Evolutionary conservation across 192 early-diverging fungal species (phyloP).

Genomic region (Diversispora eburnea): DNA sequence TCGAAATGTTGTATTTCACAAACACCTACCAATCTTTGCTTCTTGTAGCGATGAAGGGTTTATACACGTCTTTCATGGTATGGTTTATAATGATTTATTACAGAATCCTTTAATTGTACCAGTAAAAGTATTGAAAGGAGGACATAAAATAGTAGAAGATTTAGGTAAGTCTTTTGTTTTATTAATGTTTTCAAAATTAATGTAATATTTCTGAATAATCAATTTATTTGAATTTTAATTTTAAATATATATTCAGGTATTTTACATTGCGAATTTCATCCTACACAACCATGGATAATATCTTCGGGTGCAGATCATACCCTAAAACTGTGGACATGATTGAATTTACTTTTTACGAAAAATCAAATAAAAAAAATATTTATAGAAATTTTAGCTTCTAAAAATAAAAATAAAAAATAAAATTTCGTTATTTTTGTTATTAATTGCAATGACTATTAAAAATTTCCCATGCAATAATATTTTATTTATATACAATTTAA

Average conservation of each 20-base stretch:
- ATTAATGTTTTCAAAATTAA: neutral
- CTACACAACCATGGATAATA: constrained; percentile 95
- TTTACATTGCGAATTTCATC: constrained; percentile 88
- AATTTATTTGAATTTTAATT: neutral
- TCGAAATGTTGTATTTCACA: constrained; percentile 82
- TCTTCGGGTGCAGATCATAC: constrained; percentile 86
- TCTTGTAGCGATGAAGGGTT: constrained; percentile 89
- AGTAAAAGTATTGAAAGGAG: constrained; percentile 86
- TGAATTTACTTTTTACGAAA: too few relatives aligned
- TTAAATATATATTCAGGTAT: constrained; percentile 48
- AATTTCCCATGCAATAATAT: too few relatives aligned
- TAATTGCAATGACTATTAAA: too few relatives aligned
- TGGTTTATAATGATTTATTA: constrained; percentile 95
- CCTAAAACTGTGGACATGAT: constrained; percentile 81
- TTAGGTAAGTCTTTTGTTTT: constrained; percentile 51
- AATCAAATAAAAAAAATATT: too few relatives aligned
- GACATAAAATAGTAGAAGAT: constrained; percentile 66
- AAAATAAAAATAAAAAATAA: too few relatives aligned
- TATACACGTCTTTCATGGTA: constrained; percentile 95
- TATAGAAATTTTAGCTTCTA: too few relatives aligned
- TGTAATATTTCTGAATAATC: neutral
- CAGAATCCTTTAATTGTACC: constrained; percentile 98
- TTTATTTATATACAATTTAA: too few relatives aligned
- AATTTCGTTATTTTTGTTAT: too few relatives aligned
- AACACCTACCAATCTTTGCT: constrained; percentile 89